These are phyloP conservation scores for Podaxis carcinomalis DNA, from an alignment of 768 basidiomycete genomes.

Conservation along the genomic window DNA sequence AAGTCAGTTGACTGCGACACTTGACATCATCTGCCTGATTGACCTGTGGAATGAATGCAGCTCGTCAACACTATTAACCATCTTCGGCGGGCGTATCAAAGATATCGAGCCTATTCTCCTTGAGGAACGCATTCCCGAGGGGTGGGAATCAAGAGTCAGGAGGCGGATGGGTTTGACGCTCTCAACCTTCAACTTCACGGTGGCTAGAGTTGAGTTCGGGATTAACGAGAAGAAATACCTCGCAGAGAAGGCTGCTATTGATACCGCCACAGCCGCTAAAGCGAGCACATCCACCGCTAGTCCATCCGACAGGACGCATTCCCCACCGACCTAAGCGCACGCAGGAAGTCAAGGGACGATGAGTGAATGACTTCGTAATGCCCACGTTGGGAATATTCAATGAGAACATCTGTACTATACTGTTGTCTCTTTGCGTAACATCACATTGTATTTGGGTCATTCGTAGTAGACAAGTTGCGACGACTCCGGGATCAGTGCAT, in stretches of 20 bases:
- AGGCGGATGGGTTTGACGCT: slow-evolving; percentile 52
- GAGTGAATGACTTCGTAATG: not conserved
- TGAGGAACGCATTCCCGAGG: slow-evolving; percentile 61
- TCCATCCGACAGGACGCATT: not conserved
- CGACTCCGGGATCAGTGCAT: slow-evolving; percentile 3
- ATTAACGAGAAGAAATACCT: slow-evolving; percentile 27
- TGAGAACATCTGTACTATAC: too few relatives aligned
- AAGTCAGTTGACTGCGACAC: slow-evolving; percentile 45
- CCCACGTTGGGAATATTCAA: not conserved
- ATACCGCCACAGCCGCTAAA: not conserved
- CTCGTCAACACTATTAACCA: slow-evolving; percentile 50
- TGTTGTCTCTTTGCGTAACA: not conserved
- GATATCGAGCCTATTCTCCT: slow-evolving; percentile 46
- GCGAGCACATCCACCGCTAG: not conserved
- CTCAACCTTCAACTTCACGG: slow-evolving; percentile 41
- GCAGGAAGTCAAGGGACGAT: not conserved
- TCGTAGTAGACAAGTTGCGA: not conserved
- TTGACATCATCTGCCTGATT: not conserved
- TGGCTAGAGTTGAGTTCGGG: slow-evolving; percentile 28
- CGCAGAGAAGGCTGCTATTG: slow-evolving; percentile 10
- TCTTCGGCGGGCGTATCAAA: slow-evolving; percentile 48
- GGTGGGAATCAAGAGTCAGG: slow-evolving; percentile 56
- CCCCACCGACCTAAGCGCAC: not conserved
- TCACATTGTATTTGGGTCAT: not conserved
- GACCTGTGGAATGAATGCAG: slow-evolving; percentile 26